These are phyloP conservation scores for Scortechinia acanthostroma DNA, from an alignment of 2,329 filamentous ascomycete species.

Conservation along the genomic window DNA sequence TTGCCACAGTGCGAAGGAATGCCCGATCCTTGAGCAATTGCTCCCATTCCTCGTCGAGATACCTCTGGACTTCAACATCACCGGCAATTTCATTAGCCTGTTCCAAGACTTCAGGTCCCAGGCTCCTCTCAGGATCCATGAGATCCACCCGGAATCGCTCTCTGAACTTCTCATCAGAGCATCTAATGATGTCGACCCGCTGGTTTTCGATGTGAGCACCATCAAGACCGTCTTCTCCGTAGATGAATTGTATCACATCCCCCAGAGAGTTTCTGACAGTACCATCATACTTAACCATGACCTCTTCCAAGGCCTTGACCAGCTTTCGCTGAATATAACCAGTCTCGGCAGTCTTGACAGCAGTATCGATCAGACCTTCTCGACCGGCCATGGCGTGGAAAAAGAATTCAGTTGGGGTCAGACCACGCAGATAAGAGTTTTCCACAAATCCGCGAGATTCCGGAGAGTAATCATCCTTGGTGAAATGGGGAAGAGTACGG, in stretches of 20 bases:
- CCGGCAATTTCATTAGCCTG: constrained; percentile 80
- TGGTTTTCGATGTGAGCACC: constrained; percentile 91
- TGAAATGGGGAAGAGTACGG: constrained; percentile 91
- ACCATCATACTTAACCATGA: constrained; percentile 94
- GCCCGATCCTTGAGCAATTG: constrained; percentile 68
- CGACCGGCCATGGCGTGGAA: constrained; percentile 99
- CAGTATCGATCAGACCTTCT: constrained; percentile 98
- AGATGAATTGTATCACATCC: constrained; percentile 93
- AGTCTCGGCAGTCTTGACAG: constrained; percentile 97
- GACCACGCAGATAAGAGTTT: constrained; percentile 91
- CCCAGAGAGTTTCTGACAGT: constrained; percentile 95
- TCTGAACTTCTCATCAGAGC: constrained; percentile 72
- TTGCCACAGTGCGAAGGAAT: constrained; percentile 63
- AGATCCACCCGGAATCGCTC: constrained; percentile 80
- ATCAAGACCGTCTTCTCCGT: constrained; percentile 94
- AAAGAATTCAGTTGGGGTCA: constrained; percentile 95
- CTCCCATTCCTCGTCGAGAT: constrained; percentile 85
- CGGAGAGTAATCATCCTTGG: constrained; percentile 97
- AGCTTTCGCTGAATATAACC: constrained; percentile 98
- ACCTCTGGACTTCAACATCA: constrained; percentile 77
- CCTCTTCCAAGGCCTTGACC: constrained; percentile 94
- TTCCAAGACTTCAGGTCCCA: constrained; percentile 70
- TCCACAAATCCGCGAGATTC: constrained; percentile 96
- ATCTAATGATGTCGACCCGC: constrained; percentile 76
- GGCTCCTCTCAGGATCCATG: constrained; percentile 54